Evolutionary conservation across 1,139 yeast genomes (phyloP), one percentile per base, ranked within the genome.

Genomic region (Suhomyces terraborum): DNA sequence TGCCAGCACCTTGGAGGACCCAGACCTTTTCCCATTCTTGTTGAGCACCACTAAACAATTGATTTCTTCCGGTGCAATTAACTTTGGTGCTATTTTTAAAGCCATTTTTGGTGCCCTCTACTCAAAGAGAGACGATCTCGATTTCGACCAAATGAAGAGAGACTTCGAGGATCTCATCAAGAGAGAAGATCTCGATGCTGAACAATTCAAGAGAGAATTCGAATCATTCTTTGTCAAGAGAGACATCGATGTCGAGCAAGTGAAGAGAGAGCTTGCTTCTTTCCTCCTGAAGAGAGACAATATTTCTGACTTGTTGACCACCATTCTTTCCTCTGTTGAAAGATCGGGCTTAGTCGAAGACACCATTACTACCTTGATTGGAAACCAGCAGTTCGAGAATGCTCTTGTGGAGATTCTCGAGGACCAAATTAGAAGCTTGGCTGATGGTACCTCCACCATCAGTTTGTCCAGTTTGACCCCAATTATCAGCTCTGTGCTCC

Each of bases 251-350:
- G 9, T 27, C 16, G 36, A 13, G 32, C 10, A 32, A 20, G 25
- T 24, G 23, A 10, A 24, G 20, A 33, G 32, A 18, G 32, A 27
- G 12, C 9, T 29, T 5, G 17, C 8, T 7, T 4, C 14, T 9
- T 13, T 23, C 12, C 24, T 38, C 14, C 14, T 22, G 35, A 64
- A 55, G 48, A 63, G 71, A 55, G 67, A 62, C 49, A 65, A 66
- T 43, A 50, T 66, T 36, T 64, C 60, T 46, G 68, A 65, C 40
- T 61, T 66, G 45, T 53, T 64, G 21, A 56, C 62, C 20, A 66
- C 70, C n/a, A 54, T 66, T 21, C 55, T 66, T 38, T 38, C 56
- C 1, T 54, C 69, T 2, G 58, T 65, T 38, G 61, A 55, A 32
- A 50, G 60, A 49, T 63, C 69, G 3, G 64, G 65, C 7, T 53